phyloP scores from a whole-genome alignment of 768 basidiomycete species.

The Scleroderma citrinum region DNA sequence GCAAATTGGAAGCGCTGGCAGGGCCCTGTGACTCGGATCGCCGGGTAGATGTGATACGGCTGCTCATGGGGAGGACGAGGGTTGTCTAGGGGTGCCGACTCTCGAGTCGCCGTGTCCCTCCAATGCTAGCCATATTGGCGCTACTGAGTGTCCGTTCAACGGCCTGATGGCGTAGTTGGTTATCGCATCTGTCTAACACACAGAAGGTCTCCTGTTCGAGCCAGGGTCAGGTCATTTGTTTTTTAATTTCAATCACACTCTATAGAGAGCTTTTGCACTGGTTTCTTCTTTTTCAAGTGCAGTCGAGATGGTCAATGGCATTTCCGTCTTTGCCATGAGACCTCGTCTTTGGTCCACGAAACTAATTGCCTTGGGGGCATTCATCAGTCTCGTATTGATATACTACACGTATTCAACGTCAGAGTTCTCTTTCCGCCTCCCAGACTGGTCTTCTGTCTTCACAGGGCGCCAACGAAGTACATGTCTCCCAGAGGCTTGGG shows the following conservation, averaged over 20 bases:
- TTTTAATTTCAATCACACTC: no score
- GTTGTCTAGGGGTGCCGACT: no score
- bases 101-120: no score
- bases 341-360: slow-evolving; percentile 19
- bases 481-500: slow-evolving; percentile 33
- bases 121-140: no score
- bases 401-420: slow-evolving; percentile 26
- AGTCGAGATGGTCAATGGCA: slow-evolving; percentile 3
- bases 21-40: slow-evolving; percentile 20
- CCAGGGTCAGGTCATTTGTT: slow-evolving; percentile 42
- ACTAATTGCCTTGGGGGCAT: slow-evolving; percentile 20
- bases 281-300: no score
- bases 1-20: slow-evolving; percentile 5
- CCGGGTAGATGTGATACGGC: slow-evolving; percentile 17
- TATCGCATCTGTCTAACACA: slow-evolving; percentile 83
- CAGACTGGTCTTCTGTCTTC: slow-evolving; percentile 22
- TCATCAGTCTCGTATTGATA: slow-evolving; percentile 22
- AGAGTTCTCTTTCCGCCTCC: slow-evolving; percentile 9
- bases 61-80: no score
- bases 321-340: slow-evolving; percentile 9
- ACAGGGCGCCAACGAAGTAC: slow-evolving; percentile 19
- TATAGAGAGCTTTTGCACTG: no score
- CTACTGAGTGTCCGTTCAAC: background rate
- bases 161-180: slow-evolving; percentile 71
- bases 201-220: slow-evolving; percentile 72